Base-by-base conservation (phyloP, 2,329 filamentous ascomycete genomes). In the Chaetomium sp. region DNA sequence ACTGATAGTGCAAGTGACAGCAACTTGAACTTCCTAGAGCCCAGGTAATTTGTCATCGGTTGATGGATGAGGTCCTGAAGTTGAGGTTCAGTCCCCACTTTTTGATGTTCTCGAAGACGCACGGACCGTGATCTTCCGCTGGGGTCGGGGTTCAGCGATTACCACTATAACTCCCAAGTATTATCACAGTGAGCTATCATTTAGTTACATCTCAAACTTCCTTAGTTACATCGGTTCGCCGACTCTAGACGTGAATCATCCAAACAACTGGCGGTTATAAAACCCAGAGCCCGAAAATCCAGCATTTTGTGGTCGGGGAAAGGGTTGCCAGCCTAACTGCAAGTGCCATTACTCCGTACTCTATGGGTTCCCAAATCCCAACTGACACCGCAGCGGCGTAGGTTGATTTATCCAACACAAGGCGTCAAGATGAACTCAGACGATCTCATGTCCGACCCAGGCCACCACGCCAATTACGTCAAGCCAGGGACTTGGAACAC, bases 401-500 rank as follows among this genome's bases (percentile, higher is more conserved):
- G 35, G 13, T 13, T 38, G 13, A 35, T 4, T 19, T 19, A 42
- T 42, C 38, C 29, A 50, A 25, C 31, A n/a, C 38, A 42, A 42
- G 5, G 6, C 55, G 10, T 19, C 6, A 57, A 35, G n/a, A 69
- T 69, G 62, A 70, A 68, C 35, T 63, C 60, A 2, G 72, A 73
- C 63, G 67, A 71, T 8, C 49, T 71, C 51, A 72, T 72, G 69
- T 64, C 66, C 9, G 72, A 71, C 54, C 42, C 62, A 7, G 54
- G 49, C 12, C 47, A n/a, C 2, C 2, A 51, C 3, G 45, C 56
- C 1, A 33, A 57, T n/a, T 53, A 51, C n/a, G 38, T 42, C 6
- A 42, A 67, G 33, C 19, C 25, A 13, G 63, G 62, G 10, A 49
- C 66, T 4, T 73, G 74, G 67, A 72, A 74, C 49, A 71, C 69